These are phyloP conservation scores for Platismatia glauca DNA, from an alignment of 495 filamentous ascomycete species.

Conservation along the genomic window DNA sequence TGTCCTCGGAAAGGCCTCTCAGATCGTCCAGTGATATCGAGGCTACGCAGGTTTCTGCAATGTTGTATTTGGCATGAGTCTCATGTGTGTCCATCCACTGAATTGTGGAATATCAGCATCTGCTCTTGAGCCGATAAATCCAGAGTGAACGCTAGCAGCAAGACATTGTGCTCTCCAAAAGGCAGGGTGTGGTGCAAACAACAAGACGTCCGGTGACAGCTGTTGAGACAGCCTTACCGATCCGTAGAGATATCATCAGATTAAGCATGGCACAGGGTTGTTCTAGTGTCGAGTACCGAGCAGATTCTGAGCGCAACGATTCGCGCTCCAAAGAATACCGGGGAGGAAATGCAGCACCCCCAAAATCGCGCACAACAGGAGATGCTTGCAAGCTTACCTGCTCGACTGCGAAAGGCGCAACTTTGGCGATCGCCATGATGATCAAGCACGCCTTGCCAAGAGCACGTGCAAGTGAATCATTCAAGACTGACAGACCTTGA, in stretches of 20 bases:
- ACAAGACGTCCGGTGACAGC: not conserved
- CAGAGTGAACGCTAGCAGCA: not conserved
- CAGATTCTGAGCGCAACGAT: not conserved
- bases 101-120: conserved; percentile 28
- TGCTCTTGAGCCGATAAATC: conserved; percentile 30
- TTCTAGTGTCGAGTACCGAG: no score
- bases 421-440: conserved; percentile 50
- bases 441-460: not conserved
- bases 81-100: conserved; percentile 91
- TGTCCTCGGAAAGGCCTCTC: conserved; percentile 46
- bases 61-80: conserved; percentile 62
- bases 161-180: not conserved
- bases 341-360: not conserved
- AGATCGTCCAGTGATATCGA: conserved; percentile 73
- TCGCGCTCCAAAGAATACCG: not conserved
- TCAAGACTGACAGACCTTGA: not conserved
- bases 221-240: not conserved
- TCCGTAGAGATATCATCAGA: not conserved
- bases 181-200: not conserved
- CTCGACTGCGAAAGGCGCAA: conserved; percentile 68
- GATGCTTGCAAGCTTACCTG: conserved; percentile 40
- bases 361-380: not conserved
- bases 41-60: conserved; percentile 79
- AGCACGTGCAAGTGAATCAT: not conserved
- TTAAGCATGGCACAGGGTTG: not conserved